Base-by-base conservation (phyloP, 352 stramenopile species). In the Pythium folliculosum region DNA sequence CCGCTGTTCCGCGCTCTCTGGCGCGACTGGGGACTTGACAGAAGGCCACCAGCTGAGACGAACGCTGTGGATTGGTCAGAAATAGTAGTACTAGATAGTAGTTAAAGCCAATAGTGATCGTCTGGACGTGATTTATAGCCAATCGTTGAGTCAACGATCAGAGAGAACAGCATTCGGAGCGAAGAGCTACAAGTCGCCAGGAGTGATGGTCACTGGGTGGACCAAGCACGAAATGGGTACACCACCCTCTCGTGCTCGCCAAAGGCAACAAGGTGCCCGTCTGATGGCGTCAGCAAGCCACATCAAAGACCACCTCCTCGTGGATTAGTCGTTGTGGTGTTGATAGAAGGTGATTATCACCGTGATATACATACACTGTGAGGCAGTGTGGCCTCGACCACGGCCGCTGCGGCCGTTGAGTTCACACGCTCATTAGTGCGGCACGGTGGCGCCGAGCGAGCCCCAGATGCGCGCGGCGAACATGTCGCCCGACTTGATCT, bases 401-500 rank as follows among this genome's bases (percentile, higher is more conserved):
- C 27, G 27, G 27, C 27, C 3, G 27, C 27, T 32, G 27, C n/a
- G n/a, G n/a, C n/a, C n/a, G n/a, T n/a, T n/a, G n/a, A n/a, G n/a
- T n/a, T n/a, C n/a, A n/a, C n/a, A n/a, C n/a, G n/a, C n/a, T 37
- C 32, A 37, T 51, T 45, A 63, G 23, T 62, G 50, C 7, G 53
- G 51, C 27, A 54, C 17, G 0, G 58, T 72, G 0, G 59, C 54
- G 37, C 65, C 64, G 3, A 76, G 60, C n/a, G 44, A 40, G 0
- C 37, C 37, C 72, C 72, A 78, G 4, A 55, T 67, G 60, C 54
- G 60, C 19, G 23, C 43, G 0, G 62, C 70, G 49, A 77, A 75
- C 57, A 72, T 72, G 59, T 79, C 72, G 25, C 48, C 60, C 13
- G 53, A 53, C 69, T 77, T 77, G 60, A 75, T 56, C 44, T 61